Evolutionary conservation across 768 basidiomycete genomes (phyloP).

Genomic region (Podaxis sp.): DNA sequence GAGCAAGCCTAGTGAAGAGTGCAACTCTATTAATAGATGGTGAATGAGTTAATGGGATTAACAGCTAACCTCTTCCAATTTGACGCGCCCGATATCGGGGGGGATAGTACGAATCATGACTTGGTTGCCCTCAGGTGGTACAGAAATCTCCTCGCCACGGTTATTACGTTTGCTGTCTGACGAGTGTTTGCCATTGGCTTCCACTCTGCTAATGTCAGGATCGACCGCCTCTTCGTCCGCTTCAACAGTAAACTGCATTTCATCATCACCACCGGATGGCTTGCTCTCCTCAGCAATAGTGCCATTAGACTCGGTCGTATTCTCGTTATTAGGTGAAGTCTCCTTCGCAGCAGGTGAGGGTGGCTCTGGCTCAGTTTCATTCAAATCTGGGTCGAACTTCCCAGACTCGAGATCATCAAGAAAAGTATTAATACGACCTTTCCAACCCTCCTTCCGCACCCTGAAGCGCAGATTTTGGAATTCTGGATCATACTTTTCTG

Average conservation of each 20-base stretch:
- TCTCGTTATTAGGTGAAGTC: conserved; percentile 40
- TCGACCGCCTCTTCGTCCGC: conserved; percentile 71
- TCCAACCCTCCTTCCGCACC: conserved; percentile 85
- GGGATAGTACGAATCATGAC: conserved; percentile 96
- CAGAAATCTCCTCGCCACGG: conserved; percentile 73
- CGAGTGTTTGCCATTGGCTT: conserved; percentile 56
- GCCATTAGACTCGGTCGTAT: conserved; percentile 39
- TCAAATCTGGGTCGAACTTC: conserved; percentile 78
- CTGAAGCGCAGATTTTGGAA: conserved; percentile 70
- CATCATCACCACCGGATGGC: conserved; percentile 54
- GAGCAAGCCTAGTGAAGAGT: conserved; percentile 59
- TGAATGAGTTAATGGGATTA: conserved; percentile 17
- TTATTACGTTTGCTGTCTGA: conserved; percentile 47
- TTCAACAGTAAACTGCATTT: conserved; percentile 74
- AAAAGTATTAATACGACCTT: conserved; percentile 69
- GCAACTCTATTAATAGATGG: conserved; percentile 7
- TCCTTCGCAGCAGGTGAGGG: conserved; percentile 56
- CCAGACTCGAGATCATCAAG: conserved; percentile 80
- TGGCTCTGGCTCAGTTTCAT: conserved; percentile 57
- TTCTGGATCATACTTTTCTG: conserved; percentile 91
- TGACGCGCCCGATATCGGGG: conserved; percentile 86
- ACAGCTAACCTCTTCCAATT: conserved; percentile 76
- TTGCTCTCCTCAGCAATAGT: conserved; percentile 54
- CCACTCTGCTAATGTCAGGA: conserved; percentile 51
- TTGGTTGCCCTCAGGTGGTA: conserved; percentile 78